A percentile compares a stretch with the other conserved stretches of the same genome.
Conservation (phyloP, 106 monocot species). For the Posidonia australis region DNA sequence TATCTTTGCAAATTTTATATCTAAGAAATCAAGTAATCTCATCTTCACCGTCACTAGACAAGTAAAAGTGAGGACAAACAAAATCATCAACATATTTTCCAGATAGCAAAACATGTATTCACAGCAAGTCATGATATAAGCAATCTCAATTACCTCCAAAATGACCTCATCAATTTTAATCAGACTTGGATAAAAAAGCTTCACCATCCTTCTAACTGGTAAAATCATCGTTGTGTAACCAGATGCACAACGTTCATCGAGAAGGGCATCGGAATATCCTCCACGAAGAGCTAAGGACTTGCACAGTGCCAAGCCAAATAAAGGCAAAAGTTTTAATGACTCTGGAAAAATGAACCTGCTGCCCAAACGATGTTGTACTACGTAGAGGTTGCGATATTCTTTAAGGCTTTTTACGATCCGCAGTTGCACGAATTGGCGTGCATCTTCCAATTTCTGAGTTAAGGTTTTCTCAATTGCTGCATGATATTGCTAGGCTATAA, state of each 20-base stretch:
- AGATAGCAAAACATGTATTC: too few species aligned
- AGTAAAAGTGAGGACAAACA: background rate
- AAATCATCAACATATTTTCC: too few species aligned
- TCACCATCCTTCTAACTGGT: conserved; percentile 47
- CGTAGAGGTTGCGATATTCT: conserved; percentile 87
- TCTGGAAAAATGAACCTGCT: conserved; percentile 86
- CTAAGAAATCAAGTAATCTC: background rate
- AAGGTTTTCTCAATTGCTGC: conserved; percentile 84
- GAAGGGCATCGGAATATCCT: conserved; percentile 67
- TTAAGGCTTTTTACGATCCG: conserved; percentile 81
- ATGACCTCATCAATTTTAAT: conserved; percentile 56
- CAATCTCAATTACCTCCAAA: conserved; percentile 38
- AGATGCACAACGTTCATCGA: conserved; percentile 89
- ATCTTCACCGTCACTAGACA: background rate
- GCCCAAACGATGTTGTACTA: conserved; percentile 74
- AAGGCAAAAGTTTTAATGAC: conserved; percentile 60
- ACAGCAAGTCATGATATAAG: background rate
- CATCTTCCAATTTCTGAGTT: conserved; percentile 79
- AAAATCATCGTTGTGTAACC: conserved; percentile 86
- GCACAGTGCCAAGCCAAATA: conserved; percentile 63
- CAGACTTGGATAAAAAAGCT: conserved; percentile 77
- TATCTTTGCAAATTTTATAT: background rate
- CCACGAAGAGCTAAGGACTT: conserved; percentile 86
- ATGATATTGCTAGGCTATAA: background rate
- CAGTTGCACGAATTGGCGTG: conserved; percentile 62